Evolutionary conservation across 805 yeast species (phyloP), one percentile per base, ranked within the genome.

Genomic region (Tetrapisispora arboricola): DNA sequence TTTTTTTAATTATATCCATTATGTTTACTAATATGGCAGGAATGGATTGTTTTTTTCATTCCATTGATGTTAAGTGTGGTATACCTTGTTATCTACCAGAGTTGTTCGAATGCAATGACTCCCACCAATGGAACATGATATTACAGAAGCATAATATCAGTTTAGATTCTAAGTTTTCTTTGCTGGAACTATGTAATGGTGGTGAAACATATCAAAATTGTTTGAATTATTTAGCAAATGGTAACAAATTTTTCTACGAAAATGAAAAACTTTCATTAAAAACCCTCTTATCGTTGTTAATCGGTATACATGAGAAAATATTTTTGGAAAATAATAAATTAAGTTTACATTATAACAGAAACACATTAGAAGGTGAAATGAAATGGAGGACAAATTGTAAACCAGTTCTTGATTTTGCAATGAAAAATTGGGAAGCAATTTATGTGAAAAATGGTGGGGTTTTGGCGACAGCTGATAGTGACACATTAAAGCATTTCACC

Each of bases 221-320:
- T 49, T 53, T 72, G 40, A 69, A 66, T 42, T 73, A 72, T 45
- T 52, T 79, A 38, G 61, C 72, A 3, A 61, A 58, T 43, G 61
- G 68, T 32, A 58, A 60, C 41, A 61, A 56, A 27, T 63, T 56
- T 32, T 60, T 61, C 27, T 59, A 60, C 40, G 54, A 50, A 25
- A 53, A 51, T 41, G 46, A 45, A 20, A 57, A 52, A 56, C 29
- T 58, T 49, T 43, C 72, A 57, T 53, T 55, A 32, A 49, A 52
- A 25, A 72, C 80, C 15, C 49, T 73, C 43, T 57, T 80, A 31
- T 71, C 80, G 3, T 64, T 80, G 45, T 61, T 83, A 45, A 70
- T 81, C 63, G 73, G 81, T 16, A 66, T 82, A 31, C 84, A 81
- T 54, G 90, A 81, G 49, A 70, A 67, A 48, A 76, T 83, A 29